Conservation (phyloP, 192 early-diverging fungal genomes). For the Dissophora ornata region DNA sequence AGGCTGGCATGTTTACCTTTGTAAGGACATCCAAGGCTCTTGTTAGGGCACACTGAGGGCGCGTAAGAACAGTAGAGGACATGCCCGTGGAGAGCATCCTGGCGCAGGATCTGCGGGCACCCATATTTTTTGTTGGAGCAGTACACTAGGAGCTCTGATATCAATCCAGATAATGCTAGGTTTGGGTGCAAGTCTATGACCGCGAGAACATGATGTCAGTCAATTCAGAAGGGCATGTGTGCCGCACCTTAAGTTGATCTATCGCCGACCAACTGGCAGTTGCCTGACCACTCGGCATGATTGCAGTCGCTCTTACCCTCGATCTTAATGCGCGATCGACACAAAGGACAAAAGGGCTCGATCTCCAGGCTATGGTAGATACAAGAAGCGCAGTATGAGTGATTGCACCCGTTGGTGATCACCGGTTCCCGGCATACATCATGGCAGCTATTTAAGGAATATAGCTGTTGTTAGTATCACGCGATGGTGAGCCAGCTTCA, state of each 20-base stretch:
- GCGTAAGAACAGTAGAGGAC: constrained; percentile 59
- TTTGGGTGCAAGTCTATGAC: constrained; percentile 67
- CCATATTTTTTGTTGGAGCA: constrained; percentile 65
- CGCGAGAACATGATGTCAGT: not conserved
- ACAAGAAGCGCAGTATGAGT: constrained; percentile 70
- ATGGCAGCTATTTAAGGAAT: no score
- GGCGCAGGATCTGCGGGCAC: constrained; percentile 58
- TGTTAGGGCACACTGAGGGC: constrained; percentile 58
- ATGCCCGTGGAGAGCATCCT: constrained; percentile 63
- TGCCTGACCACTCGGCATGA: no score
- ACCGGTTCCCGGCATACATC: constrained; percentile 67
- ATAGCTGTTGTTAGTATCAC: no score
- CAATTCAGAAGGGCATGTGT: not conserved
- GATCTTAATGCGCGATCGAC: constrained; percentile 56
- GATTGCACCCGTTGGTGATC: constrained; percentile 69
- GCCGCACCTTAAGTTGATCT: no score
- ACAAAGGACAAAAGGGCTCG: constrained; percentile 70
- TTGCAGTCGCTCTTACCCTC: constrained; percentile 43
- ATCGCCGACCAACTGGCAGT: no score
- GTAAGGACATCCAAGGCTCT: constrained; percentile 62
- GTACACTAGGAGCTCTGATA: constrained; percentile 64
- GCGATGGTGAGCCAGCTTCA: no score
- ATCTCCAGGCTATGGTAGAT: constrained; percentile 65
- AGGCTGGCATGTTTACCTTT: constrained; percentile 28
- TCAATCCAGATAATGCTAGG: constrained; percentile 62